phyloP scores from a whole-genome alignment of 257 asterid species.

The Jaltomata sinuosa region DNA sequence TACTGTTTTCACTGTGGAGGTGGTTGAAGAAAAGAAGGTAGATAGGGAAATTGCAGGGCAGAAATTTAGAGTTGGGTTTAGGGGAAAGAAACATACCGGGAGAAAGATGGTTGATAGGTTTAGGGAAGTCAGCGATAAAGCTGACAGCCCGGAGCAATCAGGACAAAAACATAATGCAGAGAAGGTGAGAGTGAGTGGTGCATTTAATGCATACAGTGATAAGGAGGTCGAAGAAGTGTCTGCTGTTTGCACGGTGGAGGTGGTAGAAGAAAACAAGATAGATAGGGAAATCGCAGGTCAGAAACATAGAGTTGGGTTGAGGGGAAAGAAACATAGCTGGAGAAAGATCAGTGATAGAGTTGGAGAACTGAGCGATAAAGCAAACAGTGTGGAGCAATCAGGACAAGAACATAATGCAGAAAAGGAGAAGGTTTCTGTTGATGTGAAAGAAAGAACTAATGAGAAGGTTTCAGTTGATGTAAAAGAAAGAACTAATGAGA shows the following conservation, averaged over 20 bases:
- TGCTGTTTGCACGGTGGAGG: background rate
- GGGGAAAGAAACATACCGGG: background rate
- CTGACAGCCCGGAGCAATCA: conserved; percentile 3
- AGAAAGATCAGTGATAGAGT: background rate
- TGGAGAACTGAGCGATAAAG: background rate
- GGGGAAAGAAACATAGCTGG: background rate
- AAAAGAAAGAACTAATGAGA: background rate
- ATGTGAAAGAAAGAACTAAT: no score
- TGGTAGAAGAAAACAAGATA: background rate
- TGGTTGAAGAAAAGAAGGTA: no score
- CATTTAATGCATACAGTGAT: background rate
- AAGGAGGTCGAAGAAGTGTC: conserved; percentile 1
- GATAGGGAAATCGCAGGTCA: conserved; percentile 4
- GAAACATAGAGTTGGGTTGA: conserved; percentile 9
- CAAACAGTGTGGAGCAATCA: background rate
- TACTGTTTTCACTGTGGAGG: no score
- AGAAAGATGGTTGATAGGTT: background rate
- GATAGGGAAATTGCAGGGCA: no score
- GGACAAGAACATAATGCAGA: background rate
- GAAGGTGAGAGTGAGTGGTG: background rate
- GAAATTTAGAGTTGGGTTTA: background rate
- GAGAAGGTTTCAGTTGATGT: background rate
- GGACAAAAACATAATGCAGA: background rate
- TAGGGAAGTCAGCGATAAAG: background rate
- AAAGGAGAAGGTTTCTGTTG: background rate